These are phyloP conservation scores for Plantago rigida DNA, from an alignment of 305 asterid genomes.

Conservation along the genomic window DNA sequence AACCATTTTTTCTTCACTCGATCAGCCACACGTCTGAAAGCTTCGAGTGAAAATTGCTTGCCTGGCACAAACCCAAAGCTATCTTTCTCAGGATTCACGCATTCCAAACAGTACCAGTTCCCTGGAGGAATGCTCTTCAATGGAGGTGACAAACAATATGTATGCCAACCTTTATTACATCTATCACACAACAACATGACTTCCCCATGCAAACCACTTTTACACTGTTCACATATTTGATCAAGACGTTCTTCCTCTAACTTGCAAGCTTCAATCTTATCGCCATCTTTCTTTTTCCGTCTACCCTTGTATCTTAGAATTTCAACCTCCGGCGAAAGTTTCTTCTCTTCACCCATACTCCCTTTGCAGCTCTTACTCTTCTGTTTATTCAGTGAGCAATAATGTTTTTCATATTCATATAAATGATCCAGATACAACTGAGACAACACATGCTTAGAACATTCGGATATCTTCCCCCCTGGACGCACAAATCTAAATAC, in stretches of 20 bases:
- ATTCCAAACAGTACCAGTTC: conserved; percentile 90
- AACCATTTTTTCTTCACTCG: conserved; percentile 83
- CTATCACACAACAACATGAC: conserved; percentile 94
- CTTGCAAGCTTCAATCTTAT: conserved; percentile 44
- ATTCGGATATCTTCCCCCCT: conserved; percentile 57
- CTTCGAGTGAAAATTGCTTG: conserved; percentile 62
- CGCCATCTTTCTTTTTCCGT: conserved; percentile 62
- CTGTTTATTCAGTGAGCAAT: conserved; percentile 44
- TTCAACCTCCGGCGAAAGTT: conserved; percentile 37
- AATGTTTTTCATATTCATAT: conserved; percentile 73
- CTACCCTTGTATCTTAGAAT: conserved; percentile 55
- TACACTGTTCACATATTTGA: conserved; percentile 90
- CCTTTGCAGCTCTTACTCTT: conserved; percentile 42
- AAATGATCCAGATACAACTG: conserved; percentile 75
- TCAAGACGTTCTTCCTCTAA: conserved; percentile 41
- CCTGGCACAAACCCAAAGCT: conserved; percentile 88
- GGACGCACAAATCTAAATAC: conserved; percentile 67
- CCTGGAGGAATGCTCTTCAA: conserved; percentile 70
- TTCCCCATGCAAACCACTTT: conserved; percentile 88
- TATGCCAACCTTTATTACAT: conserved; percentile 94
- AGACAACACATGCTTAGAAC: conserved; percentile 74
- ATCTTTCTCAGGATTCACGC: conserved; percentile 84
- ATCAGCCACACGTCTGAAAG: conserved; percentile 86
- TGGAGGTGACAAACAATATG: conserved; percentile 87
- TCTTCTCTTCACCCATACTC: conserved; percentile 36